These are phyloP conservation scores for Arthrobotrys megalospora DNA, from an alignment of 2,329 filamentous ascomycete genomes.

Conservation along the genomic window DNA sequence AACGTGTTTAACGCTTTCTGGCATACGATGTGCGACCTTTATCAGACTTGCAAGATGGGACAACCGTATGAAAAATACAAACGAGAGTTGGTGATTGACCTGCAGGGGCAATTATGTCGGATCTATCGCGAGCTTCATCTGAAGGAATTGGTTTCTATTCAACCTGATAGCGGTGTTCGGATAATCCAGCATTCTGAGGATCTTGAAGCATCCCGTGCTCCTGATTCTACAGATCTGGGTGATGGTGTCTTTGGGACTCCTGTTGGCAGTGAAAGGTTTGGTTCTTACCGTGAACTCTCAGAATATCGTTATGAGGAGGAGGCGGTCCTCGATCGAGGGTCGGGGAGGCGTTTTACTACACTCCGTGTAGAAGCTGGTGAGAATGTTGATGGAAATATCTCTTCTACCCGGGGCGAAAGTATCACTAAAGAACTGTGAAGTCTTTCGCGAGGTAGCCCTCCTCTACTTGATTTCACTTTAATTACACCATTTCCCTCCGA, in stretches of 20 bases:
- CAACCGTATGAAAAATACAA: neutral
- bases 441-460: no score
- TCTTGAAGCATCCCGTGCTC: neutral
- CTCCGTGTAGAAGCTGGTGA: no score
- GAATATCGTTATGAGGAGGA: neutral
- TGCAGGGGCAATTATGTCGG: neutral
- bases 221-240: neutral
- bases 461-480: no score
- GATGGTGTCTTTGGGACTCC: neutral
- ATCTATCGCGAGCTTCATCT: constrained; percentile 5
- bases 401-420: no score
- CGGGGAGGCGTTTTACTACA: neutral
- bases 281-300: no score
- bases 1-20: constrained; percentile 24
- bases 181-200: neutral
- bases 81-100: neutral
- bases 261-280: neutral
- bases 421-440: no score
- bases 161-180: neutral
- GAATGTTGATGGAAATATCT: no score
- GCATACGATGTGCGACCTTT: neutral
- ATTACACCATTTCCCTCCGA: no score
- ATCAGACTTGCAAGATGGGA: neutral
- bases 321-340: neutral
- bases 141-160: neutral